A percentile compares a stretch with the other conserved stretches of the same genome.
Conservation (phyloP, 768 basidiomycete genomes). For the Mycena floridula region DNA sequence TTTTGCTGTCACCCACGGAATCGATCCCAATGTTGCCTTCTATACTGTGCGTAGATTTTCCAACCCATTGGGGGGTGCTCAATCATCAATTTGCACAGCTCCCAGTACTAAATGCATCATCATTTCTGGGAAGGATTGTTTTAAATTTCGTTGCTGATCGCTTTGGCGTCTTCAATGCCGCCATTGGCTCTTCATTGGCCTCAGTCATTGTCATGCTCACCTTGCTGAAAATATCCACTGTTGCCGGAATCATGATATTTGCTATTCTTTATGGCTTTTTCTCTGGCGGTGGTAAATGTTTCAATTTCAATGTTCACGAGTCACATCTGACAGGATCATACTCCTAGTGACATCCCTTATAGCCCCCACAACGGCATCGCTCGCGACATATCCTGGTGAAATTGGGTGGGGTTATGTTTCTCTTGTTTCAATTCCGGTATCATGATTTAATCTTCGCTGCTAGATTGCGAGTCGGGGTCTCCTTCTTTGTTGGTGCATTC, state of each 20-base stretch:
- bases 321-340: background rate
- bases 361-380: background rate
- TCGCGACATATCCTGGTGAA: background rate
- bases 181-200: constrained; percentile 35
- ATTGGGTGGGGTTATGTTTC: background rate
- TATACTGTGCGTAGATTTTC: constrained; percentile 32
- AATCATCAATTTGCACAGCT: constrained; percentile 31
- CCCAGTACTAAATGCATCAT: constrained; percentile 45
- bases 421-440: background rate
- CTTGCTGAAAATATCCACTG: constrained; percentile 36
- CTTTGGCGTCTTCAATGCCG: constrained; percentile 44
- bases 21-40: constrained; percentile 34
- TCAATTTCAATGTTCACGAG: background rate
- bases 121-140: constrained; percentile 47
- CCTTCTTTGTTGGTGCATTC: constrained; percentile 1
- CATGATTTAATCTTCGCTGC: no score
- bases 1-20: constrained; percentile 38
- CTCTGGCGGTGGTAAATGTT: constrained; percentile 43
- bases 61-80: background rate
- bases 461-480: constrained; percentile 3
- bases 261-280: constrained; percentile 46
- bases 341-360: constrained; percentile 1
- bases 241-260: constrained; percentile 34
- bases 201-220: constrained; percentile 39
- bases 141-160: constrained; percentile 51